Base-by-base conservation (phyloP, 805 yeast species). In the Candida ortonii region DNA sequence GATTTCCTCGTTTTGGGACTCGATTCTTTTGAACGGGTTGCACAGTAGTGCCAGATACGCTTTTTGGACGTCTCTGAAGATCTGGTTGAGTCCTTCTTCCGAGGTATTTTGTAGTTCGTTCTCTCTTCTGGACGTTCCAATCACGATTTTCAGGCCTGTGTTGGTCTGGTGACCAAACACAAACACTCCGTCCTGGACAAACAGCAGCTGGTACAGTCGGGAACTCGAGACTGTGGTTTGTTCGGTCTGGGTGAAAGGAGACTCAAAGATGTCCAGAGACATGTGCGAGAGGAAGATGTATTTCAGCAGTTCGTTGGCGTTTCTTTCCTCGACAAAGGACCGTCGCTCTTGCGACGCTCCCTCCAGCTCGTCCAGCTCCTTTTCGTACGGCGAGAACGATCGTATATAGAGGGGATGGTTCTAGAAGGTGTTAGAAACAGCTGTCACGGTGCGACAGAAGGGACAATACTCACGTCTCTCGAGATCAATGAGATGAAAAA, bases 211-310 rank as follows among this genome's bases (percentile, higher is more conserved):
- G 29, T 67, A 63, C 13, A 70, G 55, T 14, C 60, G 57, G 22
- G 28, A 26, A 11, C 28, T 19, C 20, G 25, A 34, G 3, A 28
- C 21, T 70, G 57, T 38, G 14, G 32, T 22, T 36, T 16, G 38
- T 28, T 18, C 43, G 34, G 15, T 30, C 12, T 34, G 48, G 7
- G 35, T 38, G 34, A 63, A 61, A 4, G 71, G 67, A 2, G 83
- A 73, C 21, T 78, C 67, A 49, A 82, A 79, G 14, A 80, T 71
- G 54, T 82, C 89, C 16, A 82, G 60, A 5, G 87, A 78, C 82
- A 82, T 80, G 52, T 82, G 86, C n/a, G 85, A 73, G 19, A 82
- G 62, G 46, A 81, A 81, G 49, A 82, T 79, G 60, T 77, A 80
- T 46, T 80, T 77, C 19, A 80, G 59, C 35, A 73, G 59, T 39